A percentile compares a stretch with the other conserved stretches of the same genome.
Evolutionary conservation across 768 basidiomycete genomes (phyloP).

Genomic region (Xerocomellus amylosporus): DNA sequence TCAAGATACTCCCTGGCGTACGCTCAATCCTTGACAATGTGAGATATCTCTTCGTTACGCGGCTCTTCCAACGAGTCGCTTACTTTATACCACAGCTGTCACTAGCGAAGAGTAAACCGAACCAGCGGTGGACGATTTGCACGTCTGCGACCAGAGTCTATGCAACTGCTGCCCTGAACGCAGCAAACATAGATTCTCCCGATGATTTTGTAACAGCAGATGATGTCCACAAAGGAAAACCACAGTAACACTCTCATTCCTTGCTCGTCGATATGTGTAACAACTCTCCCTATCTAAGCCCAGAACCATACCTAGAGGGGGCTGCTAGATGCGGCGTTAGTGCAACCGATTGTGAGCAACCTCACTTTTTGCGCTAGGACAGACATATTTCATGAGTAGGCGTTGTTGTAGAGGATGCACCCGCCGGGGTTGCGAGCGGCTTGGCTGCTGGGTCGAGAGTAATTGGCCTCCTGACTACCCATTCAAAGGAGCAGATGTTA

Average conservation of each 20-base stretch:
- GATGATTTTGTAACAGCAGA: constrained; percentile 81
- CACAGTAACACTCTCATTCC: constrained; percentile 43
- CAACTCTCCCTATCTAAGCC: constrained; percentile 37
- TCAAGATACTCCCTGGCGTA: constrained; percentile 75
- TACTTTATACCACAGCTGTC: constrained; percentile 27
- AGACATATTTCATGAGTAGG: constrained; percentile 39
- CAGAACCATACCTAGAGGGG: constrained; percentile 89
- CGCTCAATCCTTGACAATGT: constrained; percentile 56
- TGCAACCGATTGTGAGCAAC: constrained; percentile 34
- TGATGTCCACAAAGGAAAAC: constrained; percentile 81
- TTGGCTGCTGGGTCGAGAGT: constrained; percentile 81
- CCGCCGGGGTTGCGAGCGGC: constrained; percentile 78
- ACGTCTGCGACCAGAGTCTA: constrained; percentile 81
- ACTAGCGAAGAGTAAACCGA: constrained; percentile 36
- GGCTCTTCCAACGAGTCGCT: neutral
- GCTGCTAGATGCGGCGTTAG: constrained; percentile 67
- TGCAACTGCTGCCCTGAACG: constrained; percentile 65
- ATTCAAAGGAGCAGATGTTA: constrained; percentile 65
- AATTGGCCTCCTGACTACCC: constrained; percentile 79
- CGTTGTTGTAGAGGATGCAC: constrained; percentile 91
- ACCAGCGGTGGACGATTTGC: constrained; percentile 82
- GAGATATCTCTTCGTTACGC: neutral
- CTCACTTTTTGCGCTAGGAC: neutral
- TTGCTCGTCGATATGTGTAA: neutral
- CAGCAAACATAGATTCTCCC: constrained; percentile 64